Conservation (phyloP, 139 green algal species). For the Chlorella sorokiniana region DNA sequence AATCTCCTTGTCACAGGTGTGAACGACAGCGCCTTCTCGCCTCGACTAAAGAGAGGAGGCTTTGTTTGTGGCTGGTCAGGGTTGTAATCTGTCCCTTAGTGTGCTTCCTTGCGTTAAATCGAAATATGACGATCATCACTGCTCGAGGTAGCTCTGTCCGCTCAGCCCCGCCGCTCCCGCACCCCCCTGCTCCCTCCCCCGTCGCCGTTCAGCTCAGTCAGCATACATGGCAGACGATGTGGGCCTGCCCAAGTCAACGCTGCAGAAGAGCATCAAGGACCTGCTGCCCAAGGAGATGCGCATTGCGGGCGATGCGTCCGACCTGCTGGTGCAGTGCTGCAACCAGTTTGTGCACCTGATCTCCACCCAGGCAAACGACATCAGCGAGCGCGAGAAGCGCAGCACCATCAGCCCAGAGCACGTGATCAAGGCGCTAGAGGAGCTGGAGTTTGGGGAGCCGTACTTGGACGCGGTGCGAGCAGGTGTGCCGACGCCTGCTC, state of each 20-base stretch:
- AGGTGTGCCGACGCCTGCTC: neutral
- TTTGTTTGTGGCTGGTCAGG: no score
- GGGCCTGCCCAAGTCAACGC: conserved; percentile 42
- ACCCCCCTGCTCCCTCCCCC: neutral
- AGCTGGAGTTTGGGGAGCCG: conserved; percentile 61
- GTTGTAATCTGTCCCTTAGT: no score
- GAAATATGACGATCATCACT: no score
- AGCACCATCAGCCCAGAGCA: conserved; percentile 70
- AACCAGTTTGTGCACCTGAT: conserved; percentile 51
- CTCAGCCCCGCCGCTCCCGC: neutral
- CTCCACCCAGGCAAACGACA: conserved; percentile 61
- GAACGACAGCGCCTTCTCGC: no score
- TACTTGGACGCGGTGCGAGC: conserved; percentile 45
- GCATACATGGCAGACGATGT: conserved; percentile 27
- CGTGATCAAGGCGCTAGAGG: conserved; percentile 61
- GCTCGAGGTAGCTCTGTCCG: no score
- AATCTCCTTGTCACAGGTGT: no score
- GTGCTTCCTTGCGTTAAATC: no score
- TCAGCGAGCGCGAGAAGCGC: conserved; percentile 59
- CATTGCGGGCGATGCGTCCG: conserved; percentile 44
- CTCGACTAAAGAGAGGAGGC: no score
- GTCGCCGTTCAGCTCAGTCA: neutral
- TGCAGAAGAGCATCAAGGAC: conserved; percentile 60
- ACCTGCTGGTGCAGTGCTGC: conserved; percentile 61
- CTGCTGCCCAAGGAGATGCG: conserved; percentile 54